These are phyloP conservation scores for Corymbia citriodora DNA, from an alignment of 441 rosid genomes.

Conservation along the genomic window DNA sequence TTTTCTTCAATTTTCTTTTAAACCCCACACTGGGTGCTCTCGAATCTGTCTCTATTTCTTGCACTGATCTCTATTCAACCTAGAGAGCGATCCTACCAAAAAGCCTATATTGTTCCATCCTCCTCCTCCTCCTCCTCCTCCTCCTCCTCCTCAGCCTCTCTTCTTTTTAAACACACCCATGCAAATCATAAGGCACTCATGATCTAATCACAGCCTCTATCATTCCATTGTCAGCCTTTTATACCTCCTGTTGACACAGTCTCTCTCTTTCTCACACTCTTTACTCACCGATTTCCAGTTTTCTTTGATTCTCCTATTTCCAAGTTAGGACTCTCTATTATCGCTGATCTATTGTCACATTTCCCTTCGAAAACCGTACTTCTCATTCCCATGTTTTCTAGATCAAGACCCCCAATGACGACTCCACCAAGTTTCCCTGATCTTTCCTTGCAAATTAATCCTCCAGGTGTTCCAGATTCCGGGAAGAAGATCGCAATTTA, in stretches of 20 bases:
- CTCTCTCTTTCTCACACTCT: constrained; percentile 5
- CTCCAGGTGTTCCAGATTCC: constrained; percentile 33
- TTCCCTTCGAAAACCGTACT: not conserved
- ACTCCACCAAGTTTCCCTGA: constrained; percentile 40
- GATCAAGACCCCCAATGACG: constrained; percentile 25
- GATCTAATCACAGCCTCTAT: constrained; percentile 53
- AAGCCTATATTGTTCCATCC: constrained; percentile 16
- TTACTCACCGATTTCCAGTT: constrained; percentile 11
- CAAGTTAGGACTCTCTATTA: not conserved
- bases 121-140: constrained; percentile 1
- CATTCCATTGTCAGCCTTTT: not conserved
- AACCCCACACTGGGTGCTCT: constrained; percentile 18
- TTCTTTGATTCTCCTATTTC: constrained; percentile 11
- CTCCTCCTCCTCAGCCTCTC: not conserved
- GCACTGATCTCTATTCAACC: constrained; percentile 26
- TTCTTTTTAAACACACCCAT: constrained; percentile 17
- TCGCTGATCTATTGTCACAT: not conserved
- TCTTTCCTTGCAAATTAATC: constrained; percentile 92
- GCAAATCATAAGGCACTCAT: constrained; percentile 94
- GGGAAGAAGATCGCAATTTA: not conserved
- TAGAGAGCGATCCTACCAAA: constrained; percentile 29
- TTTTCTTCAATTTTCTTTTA: constrained; percentile 8
- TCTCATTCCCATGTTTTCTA: constrained; percentile 21
- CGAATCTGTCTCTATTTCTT: not conserved
- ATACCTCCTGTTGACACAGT: not conserved